phyloP scores from a whole-genome alignment of 2,329 filamentous ascomycete species.

The Neonectria coccinea region DNA sequence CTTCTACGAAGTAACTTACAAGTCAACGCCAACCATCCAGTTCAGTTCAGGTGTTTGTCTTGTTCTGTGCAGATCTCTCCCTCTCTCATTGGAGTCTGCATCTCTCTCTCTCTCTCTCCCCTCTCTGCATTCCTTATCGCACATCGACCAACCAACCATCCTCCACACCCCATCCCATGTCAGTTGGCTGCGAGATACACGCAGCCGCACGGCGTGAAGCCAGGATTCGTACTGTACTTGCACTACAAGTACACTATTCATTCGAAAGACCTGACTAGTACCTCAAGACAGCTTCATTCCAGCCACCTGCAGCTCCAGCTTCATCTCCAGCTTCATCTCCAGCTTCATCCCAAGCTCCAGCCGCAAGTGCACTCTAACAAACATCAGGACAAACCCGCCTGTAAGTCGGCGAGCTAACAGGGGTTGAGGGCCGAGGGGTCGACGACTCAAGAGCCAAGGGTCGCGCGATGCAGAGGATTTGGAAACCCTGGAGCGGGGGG shows the following conservation, averaged over 20 bases:
- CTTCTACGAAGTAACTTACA: not conserved
- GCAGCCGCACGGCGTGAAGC: not conserved
- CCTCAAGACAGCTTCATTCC: not conserved
- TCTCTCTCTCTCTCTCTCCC: too few relatives aligned
- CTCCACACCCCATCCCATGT: conserved; percentile 2
- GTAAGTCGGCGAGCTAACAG: conserved; percentile 21
- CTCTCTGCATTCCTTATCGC: not conserved
- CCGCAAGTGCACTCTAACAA: not conserved
- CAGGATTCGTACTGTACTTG: not conserved
- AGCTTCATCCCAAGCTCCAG: not conserved
- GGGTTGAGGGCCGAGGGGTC: conserved; percentile 10
- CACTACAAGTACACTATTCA: too few relatives aligned
- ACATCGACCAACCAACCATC: conserved; percentile 1
- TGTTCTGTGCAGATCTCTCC: not conserved
- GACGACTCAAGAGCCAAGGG: conserved; percentile 8
- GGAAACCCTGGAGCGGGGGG: conserved; percentile 37
- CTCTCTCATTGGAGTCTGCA: too few relatives aligned
- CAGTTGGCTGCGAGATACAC: conserved; percentile 2
- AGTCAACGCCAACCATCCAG: not conserved
- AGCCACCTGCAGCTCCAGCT: not conserved
- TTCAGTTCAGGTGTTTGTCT: not conserved
- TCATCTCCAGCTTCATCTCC: not conserved
- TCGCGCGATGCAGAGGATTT: conserved; percentile 8
- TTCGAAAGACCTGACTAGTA: too few relatives aligned
- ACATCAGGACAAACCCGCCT: conserved; percentile 5